Conservation (phyloP, 768 basidiomycete species). For the Termitomyces sp. region DNA sequence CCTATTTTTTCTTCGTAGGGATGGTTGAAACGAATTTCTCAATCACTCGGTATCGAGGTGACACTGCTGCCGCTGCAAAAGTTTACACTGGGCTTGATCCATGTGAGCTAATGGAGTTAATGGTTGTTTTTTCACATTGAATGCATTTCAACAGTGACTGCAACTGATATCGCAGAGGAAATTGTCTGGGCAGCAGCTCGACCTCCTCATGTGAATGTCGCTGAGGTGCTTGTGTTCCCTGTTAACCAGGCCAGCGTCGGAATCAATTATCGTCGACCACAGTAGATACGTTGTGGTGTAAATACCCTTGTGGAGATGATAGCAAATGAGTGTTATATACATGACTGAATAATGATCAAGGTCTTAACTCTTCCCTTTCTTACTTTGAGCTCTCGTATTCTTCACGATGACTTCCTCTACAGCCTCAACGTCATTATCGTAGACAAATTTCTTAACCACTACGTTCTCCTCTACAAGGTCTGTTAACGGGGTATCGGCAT, state of each 20-base stretch:
- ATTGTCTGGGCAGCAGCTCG: slow-evolving; percentile 96
- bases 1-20: slow-evolving; percentile 32
- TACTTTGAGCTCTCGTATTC: slow-evolving; percentile 56
- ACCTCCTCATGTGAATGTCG: slow-evolving; percentile 90
- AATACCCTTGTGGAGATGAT: slow-evolving; percentile 15
- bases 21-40: slow-evolving; percentile 96
- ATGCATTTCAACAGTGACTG: slow-evolving; percentile 51
- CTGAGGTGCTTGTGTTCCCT: slow-evolving; percentile 74
- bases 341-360: slow-evolving; percentile 9
- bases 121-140: slow-evolving; percentile 1
- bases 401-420: slow-evolving; percentile 34
- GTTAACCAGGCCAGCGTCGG: slow-evolving; percentile 76
- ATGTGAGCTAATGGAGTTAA: slow-evolving; percentile 45
- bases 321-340: slow-evolving; percentile 15
- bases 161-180: slow-evolving; percentile 92
- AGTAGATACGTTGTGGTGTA: slow-evolving; percentile 18
- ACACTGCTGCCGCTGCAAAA: slow-evolving; percentile 75
- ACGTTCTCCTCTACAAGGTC: slow-evolving; percentile 65
- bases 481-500: slow-evolving; percentile 51
- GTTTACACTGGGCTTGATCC: slow-evolving; percentile 91
- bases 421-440: slow-evolving; percentile 63
- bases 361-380: slow-evolving; percentile 39
- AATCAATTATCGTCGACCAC: slow-evolving; percentile 53
- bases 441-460: slow-evolving; percentile 75
- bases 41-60: slow-evolving; percentile 84